These are phyloP conservation scores for Trichoderma brevicompactum DNA, from an alignment of 2,329 filamentous ascomycete species.

Conservation along the genomic window DNA sequence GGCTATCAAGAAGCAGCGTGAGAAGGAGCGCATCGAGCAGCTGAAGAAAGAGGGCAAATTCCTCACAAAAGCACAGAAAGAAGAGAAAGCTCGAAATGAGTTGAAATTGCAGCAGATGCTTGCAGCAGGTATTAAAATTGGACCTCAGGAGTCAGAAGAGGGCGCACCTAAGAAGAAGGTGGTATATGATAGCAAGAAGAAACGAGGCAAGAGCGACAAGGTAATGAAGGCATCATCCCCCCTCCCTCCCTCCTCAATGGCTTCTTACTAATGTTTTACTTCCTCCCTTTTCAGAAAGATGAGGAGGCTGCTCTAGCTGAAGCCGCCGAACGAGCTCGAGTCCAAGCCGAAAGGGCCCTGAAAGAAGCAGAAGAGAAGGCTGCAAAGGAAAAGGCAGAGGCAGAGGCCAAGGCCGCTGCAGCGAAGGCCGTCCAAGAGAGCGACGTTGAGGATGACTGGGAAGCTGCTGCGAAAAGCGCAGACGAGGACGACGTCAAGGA, in stretches of 20 bases:
- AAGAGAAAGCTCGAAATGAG: constrained; percentile 79
- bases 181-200: constrained; percentile 80
- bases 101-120: constrained; percentile 84
- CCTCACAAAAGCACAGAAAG: constrained; percentile 82
- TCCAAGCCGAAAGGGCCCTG: constrained; percentile 69
- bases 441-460: constrained; percentile 82
- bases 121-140: constrained; percentile 74
- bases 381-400: constrained; percentile 59
- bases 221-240: constrained; percentile 39
- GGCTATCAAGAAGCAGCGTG: constrained; percentile 79
- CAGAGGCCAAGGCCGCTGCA: constrained; percentile 58
- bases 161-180: constrained; percentile 77
- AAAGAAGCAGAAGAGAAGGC: constrained; percentile 67
- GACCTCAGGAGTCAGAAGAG: constrained; percentile 54
- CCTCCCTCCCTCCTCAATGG: too few species aligned
- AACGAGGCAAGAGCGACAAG: constrained; percentile 65
- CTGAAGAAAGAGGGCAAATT: constrained; percentile 88
- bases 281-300: constrained; percentile 56
- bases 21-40: constrained; percentile 85
- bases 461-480: constrained; percentile 73
- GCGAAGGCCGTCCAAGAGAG: constrained; percentile 60
- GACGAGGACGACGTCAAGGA: constrained; percentile 78
- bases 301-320: constrained; percentile 80
- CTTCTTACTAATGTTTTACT: background rate
- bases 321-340: constrained; percentile 71